Conservation (phyloP, 1,284 basidiomycete species). For the Hypsizygus ulmarius region DNA sequence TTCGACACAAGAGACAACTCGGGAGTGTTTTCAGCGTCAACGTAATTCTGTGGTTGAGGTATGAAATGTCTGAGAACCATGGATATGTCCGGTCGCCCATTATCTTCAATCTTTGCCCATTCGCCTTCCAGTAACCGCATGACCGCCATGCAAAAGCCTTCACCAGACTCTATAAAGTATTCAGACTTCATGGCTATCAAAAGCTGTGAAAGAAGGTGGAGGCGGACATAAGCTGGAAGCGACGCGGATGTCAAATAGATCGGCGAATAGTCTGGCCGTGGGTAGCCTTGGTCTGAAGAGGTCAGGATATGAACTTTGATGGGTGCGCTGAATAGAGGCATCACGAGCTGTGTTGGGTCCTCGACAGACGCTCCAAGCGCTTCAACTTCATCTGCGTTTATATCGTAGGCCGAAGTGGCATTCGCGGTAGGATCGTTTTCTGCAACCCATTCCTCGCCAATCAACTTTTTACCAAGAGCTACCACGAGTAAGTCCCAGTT, state of each 20-base stretch:
- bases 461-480: conserved; percentile 47
- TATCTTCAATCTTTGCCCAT: conserved; percentile 63
- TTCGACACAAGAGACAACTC: background rate
- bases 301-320: conserved; percentile 70
- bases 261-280: conserved; percentile 57
- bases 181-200: conserved; percentile 52
- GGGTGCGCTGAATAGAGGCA: conserved; percentile 62
- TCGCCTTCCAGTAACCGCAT: conserved; percentile 74
- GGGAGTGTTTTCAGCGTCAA: background rate
- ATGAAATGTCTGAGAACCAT: conserved; percentile 63
- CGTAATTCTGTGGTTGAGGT: conserved; percentile 29
- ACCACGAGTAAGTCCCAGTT: conserved; percentile 52
- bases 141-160: conserved; percentile 74
- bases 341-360: conserved; percentile 46
- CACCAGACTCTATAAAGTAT: conserved; percentile 61
- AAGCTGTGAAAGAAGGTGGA: conserved; percentile 75
- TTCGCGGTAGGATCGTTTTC: conserved; percentile 9
- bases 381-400: conserved; percentile 62
- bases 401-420: conserved; percentile 28
- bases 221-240: conserved; percentile 80
- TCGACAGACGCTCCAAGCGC: conserved; percentile 60
- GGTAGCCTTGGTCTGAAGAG: conserved; percentile 51
- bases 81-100: conserved; percentile 72
- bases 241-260: conserved; percentile 76
- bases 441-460: conserved; percentile 38